Base-by-base conservation (phyloP, 805 yeast genomes). In the Candida verbasci region DNA sequence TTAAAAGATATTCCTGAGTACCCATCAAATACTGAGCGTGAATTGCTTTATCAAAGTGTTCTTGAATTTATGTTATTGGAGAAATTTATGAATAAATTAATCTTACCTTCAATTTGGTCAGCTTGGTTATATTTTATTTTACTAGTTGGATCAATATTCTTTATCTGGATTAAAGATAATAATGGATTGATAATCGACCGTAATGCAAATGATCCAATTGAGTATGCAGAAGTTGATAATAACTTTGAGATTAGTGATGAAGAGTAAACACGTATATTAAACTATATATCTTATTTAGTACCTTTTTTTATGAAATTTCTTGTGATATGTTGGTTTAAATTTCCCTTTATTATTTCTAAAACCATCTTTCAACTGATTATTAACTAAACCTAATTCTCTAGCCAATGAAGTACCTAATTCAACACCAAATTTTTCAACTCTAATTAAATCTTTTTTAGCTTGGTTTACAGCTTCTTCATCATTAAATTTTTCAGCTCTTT, bases 341-440 rank as follows among this genome's bases (percentile, higher is more conserved):
- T 30, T 35, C 26, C 35, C 35, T 17, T 21, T 37, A 8, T 31
- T 22, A 18, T 35, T 24, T 14, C 26, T 11, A 17, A 38, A 29
- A 25, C 53, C 56, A 16, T 48, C 42, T 30, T 55, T 55, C 39
- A 66, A 61, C 15, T 52, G 50, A 16, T 48, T 53, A 47, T 62
- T 65, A 33, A 68, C 76, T 29, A 76, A 52, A 0, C 88, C 88
- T 31, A 83, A 66, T 50, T 82, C 88, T 44, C 63, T 66, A 24
- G 87, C 88, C 46, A 83, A 59, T 8, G 80, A 73, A 27, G 84
- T 78, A 39, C 79, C 79, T 24, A 70, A 55, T 43, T 80, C 82
- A 34, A 86, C 76, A 20, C 97, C 97, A 54, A 87, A 89, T 65
- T 86, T 87, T 55, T 82, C 81, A 44, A 88, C 77, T 54, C 95